These are phyloP conservation scores for Vitis cinerea DNA, from an alignment of 164 flowering plant species.

Conservation along the genomic window DNA sequence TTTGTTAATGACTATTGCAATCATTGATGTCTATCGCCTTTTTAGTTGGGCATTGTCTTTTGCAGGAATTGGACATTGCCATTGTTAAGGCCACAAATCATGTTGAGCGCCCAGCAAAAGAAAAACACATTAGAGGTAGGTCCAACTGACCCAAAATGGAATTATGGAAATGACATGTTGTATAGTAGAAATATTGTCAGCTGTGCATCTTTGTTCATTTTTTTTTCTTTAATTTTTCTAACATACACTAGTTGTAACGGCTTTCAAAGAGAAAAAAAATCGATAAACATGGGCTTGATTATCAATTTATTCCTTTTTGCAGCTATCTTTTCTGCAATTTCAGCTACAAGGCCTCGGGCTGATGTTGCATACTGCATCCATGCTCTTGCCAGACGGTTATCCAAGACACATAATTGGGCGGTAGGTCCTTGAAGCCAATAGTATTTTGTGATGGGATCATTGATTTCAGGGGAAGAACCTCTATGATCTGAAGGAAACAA, in stretches of 20 bases:
- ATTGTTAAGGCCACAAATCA: slow-evolving; percentile 84
- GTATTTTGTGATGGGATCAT: background rate
- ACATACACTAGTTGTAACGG: too few species aligned
- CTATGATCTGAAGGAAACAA: background rate
- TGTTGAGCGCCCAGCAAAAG: slow-evolving; percentile 83
- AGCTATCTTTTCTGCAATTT: slow-evolving; percentile 81
- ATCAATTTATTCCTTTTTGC: slow-evolving; percentile 19
- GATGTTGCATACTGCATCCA: slow-evolving; percentile 98
- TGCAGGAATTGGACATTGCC: slow-evolving; percentile 82
- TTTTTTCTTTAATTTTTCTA: too few species aligned
- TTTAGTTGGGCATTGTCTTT: slow-evolving; percentile 1
- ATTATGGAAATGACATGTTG: too few species aligned
- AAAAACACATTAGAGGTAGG: slow-evolving; percentile 71
- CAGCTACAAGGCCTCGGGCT: slow-evolving; percentile 92
- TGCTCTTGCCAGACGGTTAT: slow-evolving; percentile 81
- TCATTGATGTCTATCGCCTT: slow-evolving; percentile 1
- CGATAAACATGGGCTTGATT: background rate
- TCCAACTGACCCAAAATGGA: background rate
- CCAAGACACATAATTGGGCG: slow-evolving; percentile 96
- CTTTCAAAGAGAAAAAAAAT: too few species aligned
- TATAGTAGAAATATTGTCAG: too few species aligned
- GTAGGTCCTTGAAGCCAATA: slow-evolving; percentile 31
- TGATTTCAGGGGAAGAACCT: background rate
- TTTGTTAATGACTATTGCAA: background rate
- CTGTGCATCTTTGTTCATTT: too few species aligned